phyloP scores from a whole-genome alignment of 768 basidiomycete species.

The Amanita thiersii region DNA sequence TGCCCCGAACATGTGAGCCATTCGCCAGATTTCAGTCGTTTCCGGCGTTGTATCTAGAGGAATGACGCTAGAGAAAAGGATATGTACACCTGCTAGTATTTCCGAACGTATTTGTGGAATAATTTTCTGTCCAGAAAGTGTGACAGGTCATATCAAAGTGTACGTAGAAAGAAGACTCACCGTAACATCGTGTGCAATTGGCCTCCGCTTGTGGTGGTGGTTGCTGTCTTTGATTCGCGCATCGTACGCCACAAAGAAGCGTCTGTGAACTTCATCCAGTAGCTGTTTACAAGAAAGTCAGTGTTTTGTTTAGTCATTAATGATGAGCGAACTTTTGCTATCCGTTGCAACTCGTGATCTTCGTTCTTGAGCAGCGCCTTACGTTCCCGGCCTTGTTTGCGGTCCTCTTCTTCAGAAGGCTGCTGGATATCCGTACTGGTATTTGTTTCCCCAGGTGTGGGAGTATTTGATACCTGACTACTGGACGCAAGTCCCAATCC shows the following conservation, averaged over 20 bases:
- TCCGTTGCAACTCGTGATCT: slow-evolving; percentile 71
- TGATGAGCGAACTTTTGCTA: slow-evolving; percentile 54
- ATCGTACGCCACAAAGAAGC: slow-evolving; percentile 69
- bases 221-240: slow-evolving; percentile 21
- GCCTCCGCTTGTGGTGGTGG: slow-evolving; percentile 16
- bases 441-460: slow-evolving; percentile 8
- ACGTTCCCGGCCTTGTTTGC: slow-evolving; percentile 18
- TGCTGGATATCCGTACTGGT: slow-evolving; percentile 9
- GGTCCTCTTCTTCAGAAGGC: slow-evolving; percentile 11
- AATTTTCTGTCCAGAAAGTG: slow-evolving; percentile 48
- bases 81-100: slow-evolving; percentile 70
- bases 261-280: slow-evolving; percentile 69
- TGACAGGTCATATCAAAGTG: slow-evolving; percentile 1
- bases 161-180: slow-evolving; percentile 34
- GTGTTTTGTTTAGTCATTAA: neutral
- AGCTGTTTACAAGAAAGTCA: slow-evolving; percentile 39
- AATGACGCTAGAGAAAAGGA: slow-evolving; percentile 93
- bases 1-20: slow-evolving; percentile 87
- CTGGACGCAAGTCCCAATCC: slow-evolving; percentile 29
- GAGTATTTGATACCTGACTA: slow-evolving; percentile 8
- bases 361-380: slow-evolving; percentile 84
- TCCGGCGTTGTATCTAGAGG: slow-evolving; percentile 81
- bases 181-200: slow-evolving; percentile 61
- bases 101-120: slow-evolving; percentile 73
- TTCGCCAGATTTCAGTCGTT: slow-evolving; percentile 75